Evolutionary conservation across 331 rosid species (phyloP).

Genomic region (Cydonia oblonga): DNA sequence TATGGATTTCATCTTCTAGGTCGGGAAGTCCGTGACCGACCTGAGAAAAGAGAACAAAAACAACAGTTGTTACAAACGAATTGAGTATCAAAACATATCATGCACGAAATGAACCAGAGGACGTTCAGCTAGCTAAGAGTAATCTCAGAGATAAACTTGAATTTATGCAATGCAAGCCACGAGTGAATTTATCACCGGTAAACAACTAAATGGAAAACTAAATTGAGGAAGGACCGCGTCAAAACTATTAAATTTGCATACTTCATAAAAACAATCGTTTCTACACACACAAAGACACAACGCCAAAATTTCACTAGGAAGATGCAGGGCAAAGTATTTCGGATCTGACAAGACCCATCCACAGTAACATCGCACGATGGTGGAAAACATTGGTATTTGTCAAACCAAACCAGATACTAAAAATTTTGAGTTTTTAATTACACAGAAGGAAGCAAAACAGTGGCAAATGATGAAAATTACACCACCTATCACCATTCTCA

Average conservation of each 20-base stretch:
- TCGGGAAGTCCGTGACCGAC: background rate
- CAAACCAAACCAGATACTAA: background rate
- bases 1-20: background rate
- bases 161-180: background rate
- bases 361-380: background rate
- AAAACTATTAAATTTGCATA: too few species aligned
- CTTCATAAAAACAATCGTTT: background rate
- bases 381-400: background rate
- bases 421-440: background rate
- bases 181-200: background rate
- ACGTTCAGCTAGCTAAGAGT: background rate
- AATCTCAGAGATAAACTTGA: background rate
- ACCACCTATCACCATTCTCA: background rate
- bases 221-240: background rate
- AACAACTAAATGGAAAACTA: background rate
- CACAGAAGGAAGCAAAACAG: background rate
- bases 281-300: background rate
- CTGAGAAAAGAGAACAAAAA: background rate
- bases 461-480: background rate
- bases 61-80: background rate
- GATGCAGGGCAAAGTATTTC: background rate
- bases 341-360: background rate
- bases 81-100: background rate
- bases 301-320: background rate
- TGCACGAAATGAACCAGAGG: background rate